Conservation (phyloP, 2,329 filamentous ascomycete genomes). For the Truncatella angustata region DNA sequence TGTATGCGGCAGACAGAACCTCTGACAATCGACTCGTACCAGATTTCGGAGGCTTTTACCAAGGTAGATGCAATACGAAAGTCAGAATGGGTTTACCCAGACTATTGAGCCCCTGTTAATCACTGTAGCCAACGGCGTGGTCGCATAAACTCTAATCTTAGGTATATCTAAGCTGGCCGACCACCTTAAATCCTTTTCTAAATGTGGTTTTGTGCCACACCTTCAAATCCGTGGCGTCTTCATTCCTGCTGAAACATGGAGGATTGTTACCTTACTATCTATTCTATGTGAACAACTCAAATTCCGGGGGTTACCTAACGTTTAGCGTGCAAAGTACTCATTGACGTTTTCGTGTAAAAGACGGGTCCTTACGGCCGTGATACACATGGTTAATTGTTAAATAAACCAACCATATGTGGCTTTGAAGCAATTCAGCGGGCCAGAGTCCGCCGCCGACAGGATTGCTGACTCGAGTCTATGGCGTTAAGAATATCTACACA, state of each 20-base stretch:
- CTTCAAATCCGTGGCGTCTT: not conserved
- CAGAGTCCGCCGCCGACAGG: constrained; percentile 22
- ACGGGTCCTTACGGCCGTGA: no score
- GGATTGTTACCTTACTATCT: constrained; percentile 30
- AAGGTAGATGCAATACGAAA: no score
- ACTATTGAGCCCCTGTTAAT: no score
- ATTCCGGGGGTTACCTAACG: not conserved
- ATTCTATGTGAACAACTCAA: constrained; percentile 19
- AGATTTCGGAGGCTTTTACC: no score
- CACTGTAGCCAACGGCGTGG: no score
- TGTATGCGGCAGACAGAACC: no score
- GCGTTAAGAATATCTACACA: constrained; percentile 34
- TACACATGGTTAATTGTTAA: constrained; percentile 25
- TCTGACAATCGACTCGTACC: not conserved
- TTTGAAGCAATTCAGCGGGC: constrained; percentile 27
- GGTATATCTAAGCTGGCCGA: no score
- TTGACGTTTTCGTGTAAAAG: no score
- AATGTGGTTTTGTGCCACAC: not conserved
- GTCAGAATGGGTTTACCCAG: no score
- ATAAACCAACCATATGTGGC: constrained; percentile 14
- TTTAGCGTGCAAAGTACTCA: no score
- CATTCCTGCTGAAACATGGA: constrained; percentile 5
- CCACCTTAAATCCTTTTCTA: no score
- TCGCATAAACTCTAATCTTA: no score
- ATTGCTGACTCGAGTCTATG: constrained; percentile 33